phyloP scores from a whole-genome alignment of 2,329 filamentous ascomycete species.

The Penicillium sp. region DNA sequence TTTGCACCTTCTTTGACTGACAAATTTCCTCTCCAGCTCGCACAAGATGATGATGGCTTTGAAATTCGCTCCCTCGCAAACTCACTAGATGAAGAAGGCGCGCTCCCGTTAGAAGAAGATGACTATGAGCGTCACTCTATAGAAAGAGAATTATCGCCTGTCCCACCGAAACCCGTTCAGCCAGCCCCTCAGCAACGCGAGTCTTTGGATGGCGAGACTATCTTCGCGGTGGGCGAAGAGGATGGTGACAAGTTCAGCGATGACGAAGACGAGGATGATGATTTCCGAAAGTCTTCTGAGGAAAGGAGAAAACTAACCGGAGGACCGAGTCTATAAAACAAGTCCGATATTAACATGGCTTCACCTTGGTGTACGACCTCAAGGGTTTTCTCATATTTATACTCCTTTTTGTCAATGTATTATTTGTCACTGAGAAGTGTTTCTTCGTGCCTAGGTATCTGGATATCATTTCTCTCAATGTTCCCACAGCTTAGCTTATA shows the following conservation, averaged over 20 bases:
- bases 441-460: not conserved
- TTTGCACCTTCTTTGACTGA: slow-evolving; percentile 26
- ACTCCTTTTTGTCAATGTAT: slow-evolving; percentile 2
- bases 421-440: not conserved
- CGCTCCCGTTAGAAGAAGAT: slow-evolving; percentile 36
- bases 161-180: slow-evolving; percentile 50
- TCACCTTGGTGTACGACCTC: not conserved
- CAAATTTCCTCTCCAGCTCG: slow-evolving; percentile 54
- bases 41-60: slow-evolving; percentile 97
- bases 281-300: slow-evolving; percentile 43
- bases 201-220: slow-evolving; percentile 82
- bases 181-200: slow-evolving; percentile 51
- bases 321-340: slow-evolving; percentile 1
- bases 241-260: slow-evolving; percentile 75
- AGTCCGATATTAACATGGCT: not conserved
- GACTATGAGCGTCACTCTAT: slow-evolving; percentile 24
- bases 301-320: slow-evolving; percentile 50
- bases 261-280: slow-evolving; percentile 58
- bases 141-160: slow-evolving; percentile 35
- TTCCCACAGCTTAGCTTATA: not conserved
- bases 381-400: not conserved
- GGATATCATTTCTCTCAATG: not conserved
- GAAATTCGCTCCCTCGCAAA: slow-evolving; percentile 91
- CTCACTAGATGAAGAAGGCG: slow-evolving; percentile 62
- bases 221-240: slow-evolving; percentile 87